Base-by-base conservation (phyloP, 2,329 filamentous ascomycete species). In the Thelonectria rubi region DNA sequence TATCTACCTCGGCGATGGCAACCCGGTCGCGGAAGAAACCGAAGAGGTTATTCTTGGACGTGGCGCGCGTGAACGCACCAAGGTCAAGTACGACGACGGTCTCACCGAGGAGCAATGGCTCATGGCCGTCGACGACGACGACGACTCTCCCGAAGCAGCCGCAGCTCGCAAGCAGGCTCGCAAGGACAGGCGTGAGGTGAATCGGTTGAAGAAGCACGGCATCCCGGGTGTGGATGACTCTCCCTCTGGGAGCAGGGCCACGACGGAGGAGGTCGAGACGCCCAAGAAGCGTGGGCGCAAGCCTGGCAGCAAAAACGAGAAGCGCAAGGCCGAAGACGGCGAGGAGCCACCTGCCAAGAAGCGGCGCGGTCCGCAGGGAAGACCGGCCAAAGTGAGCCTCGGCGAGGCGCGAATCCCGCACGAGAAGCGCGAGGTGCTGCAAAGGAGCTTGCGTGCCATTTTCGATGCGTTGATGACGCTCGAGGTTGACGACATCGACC, bases 91-190 rank as follows among this genome's bases (percentile, higher is more conserved):
- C 71, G 95, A 99, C 72, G 95, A 99, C 73, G 95, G 96, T 54
- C 87, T 99, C 30, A 98, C 95, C 0, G 96, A 99, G 79, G 95
- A 99, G 80, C 96, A 99, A 78, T 99, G 95, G 95, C 86, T 98
- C 53, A 94, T 97, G 82, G 95, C 95, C 55, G 94, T 99, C 32
- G 95, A 99, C 75, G 94, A 97, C 63, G 94, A 97, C 52, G 95
- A 99, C 1, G 95, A 99, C 74, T 90, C 88, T 0, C 93, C 97
- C 30, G 95, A 98, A 75, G 94, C 93, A 55, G 95, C 95, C 2
- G 94, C 96, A 39, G 91, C 92, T 37, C 89, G 95, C 42, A 98
- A 97, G 73, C 89, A 93, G 74, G 92, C 92, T 5, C 88, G 91
- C 55, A 92, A 93, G 67, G 92, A 93, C 64, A 92, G 89, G 75